These are phyloP conservation scores for Apophysomyces variabilis DNA, from an alignment of 371 early-diverging fungal species.

Conservation along the genomic window DNA sequence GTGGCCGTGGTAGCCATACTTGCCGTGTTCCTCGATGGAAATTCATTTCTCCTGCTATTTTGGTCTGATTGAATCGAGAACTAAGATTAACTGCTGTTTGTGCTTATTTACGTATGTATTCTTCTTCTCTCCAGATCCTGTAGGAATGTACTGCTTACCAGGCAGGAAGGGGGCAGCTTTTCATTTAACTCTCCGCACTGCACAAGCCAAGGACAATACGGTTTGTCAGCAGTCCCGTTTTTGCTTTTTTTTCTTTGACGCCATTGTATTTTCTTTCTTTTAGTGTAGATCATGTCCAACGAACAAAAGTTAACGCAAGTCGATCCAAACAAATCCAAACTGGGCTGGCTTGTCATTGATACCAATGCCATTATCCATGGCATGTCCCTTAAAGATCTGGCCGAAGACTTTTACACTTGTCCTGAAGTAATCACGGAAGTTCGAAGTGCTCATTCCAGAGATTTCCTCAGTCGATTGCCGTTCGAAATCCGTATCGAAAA, in stretches of 20 bases:
- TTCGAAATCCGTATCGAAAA: constrained; percentile 68
- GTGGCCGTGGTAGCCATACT: no score
- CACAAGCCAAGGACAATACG: no score
- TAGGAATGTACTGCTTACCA: no score
- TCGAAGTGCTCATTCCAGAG: constrained; percentile 75
- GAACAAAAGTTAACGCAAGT: constrained; percentile 3
- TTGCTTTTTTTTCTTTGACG: background rate
- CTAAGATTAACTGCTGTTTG: no score
- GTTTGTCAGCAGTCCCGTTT: background rate
- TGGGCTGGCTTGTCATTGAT: constrained; percentile 57
- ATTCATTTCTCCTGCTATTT: no score
- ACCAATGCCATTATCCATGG: constrained; percentile 67
- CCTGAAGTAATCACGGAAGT: constrained; percentile 91
- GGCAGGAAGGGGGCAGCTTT: no score
- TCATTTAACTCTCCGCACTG: no score
- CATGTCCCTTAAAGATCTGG: constrained; percentile 50
- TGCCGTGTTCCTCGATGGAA: no score
- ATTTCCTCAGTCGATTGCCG: constrained; percentile 66
- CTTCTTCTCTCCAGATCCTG: no score
- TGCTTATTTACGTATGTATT: no score
- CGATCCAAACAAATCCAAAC: background rate
- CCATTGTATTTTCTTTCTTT: background rate
- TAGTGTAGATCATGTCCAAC: background rate
- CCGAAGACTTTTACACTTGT: constrained; percentile 80
- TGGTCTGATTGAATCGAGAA: no score